Conservation (phyloP, 2,329 filamentous ascomycete species). For the Penicillium corylophilum region DNA sequence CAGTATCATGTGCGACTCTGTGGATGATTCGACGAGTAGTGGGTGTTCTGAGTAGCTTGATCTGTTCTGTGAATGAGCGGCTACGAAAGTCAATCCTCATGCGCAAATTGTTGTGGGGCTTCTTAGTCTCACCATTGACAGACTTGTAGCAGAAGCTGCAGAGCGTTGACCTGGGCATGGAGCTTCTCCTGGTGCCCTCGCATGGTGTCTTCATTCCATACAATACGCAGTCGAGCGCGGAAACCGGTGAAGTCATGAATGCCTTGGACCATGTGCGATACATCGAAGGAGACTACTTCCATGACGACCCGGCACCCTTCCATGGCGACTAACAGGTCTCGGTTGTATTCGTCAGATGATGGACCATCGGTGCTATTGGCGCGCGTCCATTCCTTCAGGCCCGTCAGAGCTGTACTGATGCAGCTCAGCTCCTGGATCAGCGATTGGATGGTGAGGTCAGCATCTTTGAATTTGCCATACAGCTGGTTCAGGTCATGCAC, state of each 20-base stretch:
- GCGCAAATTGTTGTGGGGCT: neutral
- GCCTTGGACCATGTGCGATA: slow-evolving; percentile 30
- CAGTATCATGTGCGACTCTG: slow-evolving; percentile 39
- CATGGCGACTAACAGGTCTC: slow-evolving; percentile 34
- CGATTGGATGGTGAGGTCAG: slow-evolving; percentile 39
- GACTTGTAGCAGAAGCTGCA: slow-evolving; percentile 40
- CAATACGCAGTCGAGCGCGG: slow-evolving; percentile 27
- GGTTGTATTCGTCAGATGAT: slow-evolving; percentile 27
- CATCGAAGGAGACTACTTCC: slow-evolving; percentile 37
- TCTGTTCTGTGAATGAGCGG: slow-evolving; percentile 36
- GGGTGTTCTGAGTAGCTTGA: slow-evolving; percentile 32
- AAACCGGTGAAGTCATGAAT: slow-evolving; percentile 24
- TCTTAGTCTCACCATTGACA: slow-evolving; percentile 37
- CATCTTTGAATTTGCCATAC: slow-evolving; percentile 35
- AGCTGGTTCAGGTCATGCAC: slow-evolving; percentile 33
- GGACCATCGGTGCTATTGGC: slow-evolving; percentile 24
- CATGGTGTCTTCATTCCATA: slow-evolving; percentile 42
- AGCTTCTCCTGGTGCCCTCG: slow-evolving; percentile 35
- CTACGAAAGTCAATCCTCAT: slow-evolving; percentile 17
- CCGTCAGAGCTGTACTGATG: slow-evolving; percentile 37
- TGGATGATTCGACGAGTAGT: slow-evolving; percentile 36
- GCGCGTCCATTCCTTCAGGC: slow-evolving; percentile 37
- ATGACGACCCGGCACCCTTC: slow-evolving; percentile 38
- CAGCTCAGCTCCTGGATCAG: slow-evolving; percentile 37
- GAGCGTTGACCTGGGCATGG: slow-evolving; percentile 37